Evolutionary conservation across 2,329 filamentous ascomycete genomes (phyloP).

Genomic region (Fusarium sp.): DNA sequence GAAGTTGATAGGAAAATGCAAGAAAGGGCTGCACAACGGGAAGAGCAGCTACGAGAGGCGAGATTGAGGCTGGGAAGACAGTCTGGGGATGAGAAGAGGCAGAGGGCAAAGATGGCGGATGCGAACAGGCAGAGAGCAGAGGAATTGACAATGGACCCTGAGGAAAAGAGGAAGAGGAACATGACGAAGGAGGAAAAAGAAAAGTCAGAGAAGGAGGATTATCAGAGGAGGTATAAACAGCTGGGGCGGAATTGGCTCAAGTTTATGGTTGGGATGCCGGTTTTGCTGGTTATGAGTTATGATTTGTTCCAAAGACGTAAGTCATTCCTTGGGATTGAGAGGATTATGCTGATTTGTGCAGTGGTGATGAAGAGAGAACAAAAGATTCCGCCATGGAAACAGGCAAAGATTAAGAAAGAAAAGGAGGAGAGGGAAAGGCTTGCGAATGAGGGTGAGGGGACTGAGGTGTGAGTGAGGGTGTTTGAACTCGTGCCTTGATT

Average conservation of each 20-base stretch:
- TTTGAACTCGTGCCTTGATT: no score
- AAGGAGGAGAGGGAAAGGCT: neutral
- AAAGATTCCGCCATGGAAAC: conserved; percentile 41
- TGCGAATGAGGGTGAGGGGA: neutral
- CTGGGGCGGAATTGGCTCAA: conserved; percentile 62
- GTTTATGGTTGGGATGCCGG: conserved; percentile 65
- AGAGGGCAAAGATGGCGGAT: conserved; percentile 16
- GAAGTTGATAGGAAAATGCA: neutral
- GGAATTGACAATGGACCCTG: neutral
- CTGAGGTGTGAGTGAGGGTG: neutral
- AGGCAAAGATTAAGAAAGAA: conserved; percentile 15
- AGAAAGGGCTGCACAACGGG: neutral
- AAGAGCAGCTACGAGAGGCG: conserved; percentile 15
- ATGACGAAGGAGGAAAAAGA: conserved; percentile 35
- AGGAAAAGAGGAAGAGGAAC: neutral
- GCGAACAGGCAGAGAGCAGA: conserved; percentile 21
- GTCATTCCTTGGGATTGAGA: conserved; percentile 34
- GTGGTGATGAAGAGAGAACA: conserved; percentile 52
- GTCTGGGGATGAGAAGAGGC: conserved; percentile 1
- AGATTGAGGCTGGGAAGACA: neutral
- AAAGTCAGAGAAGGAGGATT: conserved; percentile 51
- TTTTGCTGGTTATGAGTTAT: conserved; percentile 68
- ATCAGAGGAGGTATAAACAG: conserved; percentile 59
- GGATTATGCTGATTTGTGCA: conserved; percentile 23
- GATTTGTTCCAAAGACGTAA: conserved; percentile 65